Percentiles rank a stretch among this genome's conserved stretches.
phyloP scores from a whole-genome alignment of 192 early-diverging fungal species.

The Backusella sp. region DNA sequence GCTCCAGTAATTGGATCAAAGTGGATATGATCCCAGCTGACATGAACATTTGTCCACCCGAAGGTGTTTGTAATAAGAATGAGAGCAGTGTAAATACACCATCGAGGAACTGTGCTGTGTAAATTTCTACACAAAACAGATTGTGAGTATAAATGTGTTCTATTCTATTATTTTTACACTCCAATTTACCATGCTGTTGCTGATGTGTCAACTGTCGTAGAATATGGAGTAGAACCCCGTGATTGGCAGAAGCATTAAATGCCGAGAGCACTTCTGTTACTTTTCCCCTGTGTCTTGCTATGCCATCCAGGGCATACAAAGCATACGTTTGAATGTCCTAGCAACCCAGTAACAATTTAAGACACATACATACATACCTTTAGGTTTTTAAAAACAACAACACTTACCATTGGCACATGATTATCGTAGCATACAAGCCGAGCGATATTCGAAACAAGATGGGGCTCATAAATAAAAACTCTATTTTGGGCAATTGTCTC shows the following conservation, averaged over 20 bases:
- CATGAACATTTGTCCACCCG: conserved; percentile 86
- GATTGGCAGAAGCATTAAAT: conserved; percentile 89
- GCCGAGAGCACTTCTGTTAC: conserved; percentile 80
- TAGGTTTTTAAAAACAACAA: neutral
- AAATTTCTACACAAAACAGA: conserved; percentile 8
- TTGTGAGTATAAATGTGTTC: neutral
- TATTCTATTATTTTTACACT: neutral
- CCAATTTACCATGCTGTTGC: neutral
- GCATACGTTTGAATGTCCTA: conserved; percentile 78
- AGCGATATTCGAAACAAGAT: conserved; percentile 76
- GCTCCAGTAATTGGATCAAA: conserved; percentile 67
- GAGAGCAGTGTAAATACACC: conserved; percentile 75
- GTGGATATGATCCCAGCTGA: conserved; percentile 84
- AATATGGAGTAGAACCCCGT: conserved; percentile 84
- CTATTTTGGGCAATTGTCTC: conserved; percentile 67
- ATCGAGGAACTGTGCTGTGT: conserved; percentile 77
- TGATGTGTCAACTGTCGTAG: conserved; percentile 66
- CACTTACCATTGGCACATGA: conserved; percentile 59
- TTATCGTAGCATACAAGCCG: conserved; percentile 71
- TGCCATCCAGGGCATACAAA: conserved; percentile 80
- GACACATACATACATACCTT: neutral
- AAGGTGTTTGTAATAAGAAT: conserved; percentile 70
- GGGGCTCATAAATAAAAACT: conserved; percentile 87
- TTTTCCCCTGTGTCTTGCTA: conserved; percentile 76
- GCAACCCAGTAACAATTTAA: neutral